Conservation (phyloP, 345 rosid genomes). For the Ricinus communis region DNA sequence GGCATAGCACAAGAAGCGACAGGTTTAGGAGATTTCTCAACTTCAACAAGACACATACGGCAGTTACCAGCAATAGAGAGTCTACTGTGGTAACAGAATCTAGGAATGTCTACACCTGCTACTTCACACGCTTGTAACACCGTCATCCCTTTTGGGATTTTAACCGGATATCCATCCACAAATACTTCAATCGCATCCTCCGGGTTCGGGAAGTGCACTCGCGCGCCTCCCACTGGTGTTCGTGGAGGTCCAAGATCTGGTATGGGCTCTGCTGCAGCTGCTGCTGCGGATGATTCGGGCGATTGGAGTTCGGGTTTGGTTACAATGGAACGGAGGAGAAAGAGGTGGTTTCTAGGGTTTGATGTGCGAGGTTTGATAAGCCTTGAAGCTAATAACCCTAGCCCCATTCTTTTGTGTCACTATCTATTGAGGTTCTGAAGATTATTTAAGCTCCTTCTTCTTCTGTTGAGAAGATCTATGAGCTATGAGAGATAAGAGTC, state of each 20-base stretch:
- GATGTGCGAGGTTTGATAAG: conserved; percentile 38
- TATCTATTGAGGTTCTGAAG: not conserved
- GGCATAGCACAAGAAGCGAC: conserved; percentile 99
- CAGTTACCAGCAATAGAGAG: conserved; percentile 97
- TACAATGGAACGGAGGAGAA: conserved; percentile 59
- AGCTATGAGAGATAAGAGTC: no score
- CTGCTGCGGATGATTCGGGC: conserved; percentile 59
- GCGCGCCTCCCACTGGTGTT: conserved; percentile 80
- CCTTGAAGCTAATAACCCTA: conserved; percentile 75
- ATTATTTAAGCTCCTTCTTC: not conserved
- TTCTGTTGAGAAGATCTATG: no score
- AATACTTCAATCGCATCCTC: conserved; percentile 98
- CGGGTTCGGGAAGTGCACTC: conserved; percentile 72
- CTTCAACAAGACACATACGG: conserved; percentile 99
- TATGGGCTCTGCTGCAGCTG: conserved; percentile 49
- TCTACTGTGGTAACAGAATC: conserved; percentile 89
- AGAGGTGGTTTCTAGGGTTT: conserved; percentile 10
- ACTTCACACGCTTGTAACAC: conserved; percentile 97
- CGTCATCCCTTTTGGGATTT: conserved; percentile 94
- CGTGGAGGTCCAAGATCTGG: conserved; percentile 55
- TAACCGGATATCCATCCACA: conserved; percentile 89
- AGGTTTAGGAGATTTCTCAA: conserved; percentile 98
- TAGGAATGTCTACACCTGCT: conserved; percentile 98
- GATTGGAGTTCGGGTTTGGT: conserved; percentile 78
- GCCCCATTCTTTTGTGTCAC: conserved; percentile 48